Evolutionary conservation across 2,329 filamentous ascomycete genomes (phyloP), one percentile per base, ranked within the genome.

Genomic region (Apiospora pterosperma): DNA sequence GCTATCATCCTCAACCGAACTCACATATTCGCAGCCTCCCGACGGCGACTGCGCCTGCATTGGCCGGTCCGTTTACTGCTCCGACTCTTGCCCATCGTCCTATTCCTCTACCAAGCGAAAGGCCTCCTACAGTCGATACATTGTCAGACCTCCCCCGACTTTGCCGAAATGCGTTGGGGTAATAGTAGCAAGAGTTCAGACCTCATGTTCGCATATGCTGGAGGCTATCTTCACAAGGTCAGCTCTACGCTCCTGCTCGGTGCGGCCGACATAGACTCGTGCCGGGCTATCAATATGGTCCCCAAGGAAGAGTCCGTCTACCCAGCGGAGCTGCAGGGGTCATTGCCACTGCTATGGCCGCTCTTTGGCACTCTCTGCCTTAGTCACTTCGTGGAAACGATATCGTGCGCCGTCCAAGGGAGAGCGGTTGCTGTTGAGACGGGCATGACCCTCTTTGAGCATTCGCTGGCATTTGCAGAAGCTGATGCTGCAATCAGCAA

Each of bases 401-500:
- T 98, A 11, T 90, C 91, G 4, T 97, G 93, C 76, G 92, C 95
- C 11, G 85, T 98, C 7, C 93, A 97, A 76, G 95, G 95, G 36
- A 88, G 91, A 2, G 86, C 88, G 2, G 86, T 92, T 0, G 87
- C 91, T 67, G 90, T 92, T 0, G 96, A 98, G 78, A 96, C 93
- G 1, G 94, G 93, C 21, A 97, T 98, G 92, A 97, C 94, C 0
- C 86, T 97, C 2, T 97, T 98, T 72, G 96, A 99, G 75, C 94
- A 97, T 74, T 97, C 94, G 0, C 83, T 99, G 10, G 95, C 95
- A 2, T 99, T 98, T 79, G 93, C 95, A 12, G 96, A 99, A 77
- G 95, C 95, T 10, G 96, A 99, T 76, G 90, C 92, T 36, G 91
- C 94, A 68, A 89, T 97, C 58, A 90, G 89, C 70, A 92, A 90